Base-by-base conservation (phyloP, 2,329 filamentous ascomycete species). In the Ophiosphaerella narmari region DNA sequence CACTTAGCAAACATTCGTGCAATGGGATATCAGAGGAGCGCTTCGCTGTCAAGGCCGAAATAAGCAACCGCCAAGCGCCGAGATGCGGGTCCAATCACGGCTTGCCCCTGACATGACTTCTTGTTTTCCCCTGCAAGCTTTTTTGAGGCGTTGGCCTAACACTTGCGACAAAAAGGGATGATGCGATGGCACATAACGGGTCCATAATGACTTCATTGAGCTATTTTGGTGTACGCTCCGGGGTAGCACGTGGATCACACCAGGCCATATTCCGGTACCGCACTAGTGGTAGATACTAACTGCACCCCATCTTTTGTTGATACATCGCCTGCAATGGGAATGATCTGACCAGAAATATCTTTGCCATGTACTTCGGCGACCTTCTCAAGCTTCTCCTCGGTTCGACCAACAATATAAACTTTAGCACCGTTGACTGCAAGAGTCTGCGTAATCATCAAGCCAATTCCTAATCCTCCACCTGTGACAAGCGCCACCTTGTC, bases 341-440 rank as follows among this genome's bases (percentile, higher is more conserved):
- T 77, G 57, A 80, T 79, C 43, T 77, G 60, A 35, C 77, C 77
- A 4, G 72, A 48, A 44, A 78, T 76, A 41, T 71, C 71, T 54
- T 79, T 73, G 43, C 72, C 70, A 55, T 78, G 74, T 12, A 65
- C 70, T 54, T 77, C 69, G 9, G 67, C 76, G 6, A 79, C 77
- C n/a, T 65, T 71, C 13, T 79, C 74, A 6, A 80, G 73, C 67
- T 79, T 80, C 52, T 80, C 77, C 46, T 75, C 63, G 8, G 75
- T 78, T 18, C 77, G 72, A 35, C 78, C 77, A 16, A 75, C 71
- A 54, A 80, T 78, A 62, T 80, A 80, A 21, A 79, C 77, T 60
- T 79, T 79, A 2, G 70, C 71, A 8, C 73, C 73, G 48, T 79
- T 79, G 39, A 78, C 75, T 9, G 77, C 73, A 35, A 79, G 74